These are phyloP conservation scores for Iberis pinnata DNA, from an alignment of 345 rosid species.

Conservation along the genomic window DNA sequence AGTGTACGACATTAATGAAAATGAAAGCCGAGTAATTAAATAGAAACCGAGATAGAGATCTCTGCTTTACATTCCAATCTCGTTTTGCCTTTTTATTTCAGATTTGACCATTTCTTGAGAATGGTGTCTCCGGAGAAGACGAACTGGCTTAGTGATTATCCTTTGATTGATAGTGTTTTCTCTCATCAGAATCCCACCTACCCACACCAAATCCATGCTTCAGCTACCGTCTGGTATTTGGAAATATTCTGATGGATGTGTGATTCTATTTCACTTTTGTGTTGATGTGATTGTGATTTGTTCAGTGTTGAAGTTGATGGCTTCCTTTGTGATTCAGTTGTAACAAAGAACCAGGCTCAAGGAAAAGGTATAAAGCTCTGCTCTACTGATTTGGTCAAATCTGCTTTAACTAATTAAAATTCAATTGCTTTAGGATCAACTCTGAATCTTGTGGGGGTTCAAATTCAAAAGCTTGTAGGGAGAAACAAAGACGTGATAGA, in stretches of 20 bases:
- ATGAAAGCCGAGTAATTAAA: neutral
- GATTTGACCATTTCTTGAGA: slow-evolving; percentile 15
- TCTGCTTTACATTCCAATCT: neutral
- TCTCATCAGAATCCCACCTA: slow-evolving; percentile 57
- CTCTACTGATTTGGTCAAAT: neutral
- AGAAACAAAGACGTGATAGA: slow-evolving; percentile 88
- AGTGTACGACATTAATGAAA: slow-evolving; percentile 15
- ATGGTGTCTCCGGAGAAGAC: slow-evolving; percentile 74
- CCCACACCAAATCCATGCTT: slow-evolving; percentile 36
- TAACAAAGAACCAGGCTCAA: slow-evolving; percentile 61
- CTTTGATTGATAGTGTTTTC: slow-evolving; percentile 55
- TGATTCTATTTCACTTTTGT: neutral
- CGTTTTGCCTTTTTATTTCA: slow-evolving; percentile 15
- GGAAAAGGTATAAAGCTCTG: slow-evolving; percentile 50
- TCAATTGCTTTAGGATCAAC: slow-evolving; percentile 36
- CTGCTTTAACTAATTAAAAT: neutral
- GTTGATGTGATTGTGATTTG: slow-evolving; percentile 19
- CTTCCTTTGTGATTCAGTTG: slow-evolving; percentile 61
- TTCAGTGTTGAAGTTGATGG: slow-evolving; percentile 64
- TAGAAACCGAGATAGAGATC: slow-evolving; percentile 25
- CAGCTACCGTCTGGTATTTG: slow-evolving; percentile 37
- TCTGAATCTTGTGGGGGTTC: slow-evolving; percentile 46
- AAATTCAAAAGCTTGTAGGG: slow-evolving; percentile 92
- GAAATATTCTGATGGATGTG: neutral
- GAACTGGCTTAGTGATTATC: slow-evolving; percentile 58